Base-by-base conservation (phyloP, 345 rosid species). In the Litchi chinensis region DNA sequence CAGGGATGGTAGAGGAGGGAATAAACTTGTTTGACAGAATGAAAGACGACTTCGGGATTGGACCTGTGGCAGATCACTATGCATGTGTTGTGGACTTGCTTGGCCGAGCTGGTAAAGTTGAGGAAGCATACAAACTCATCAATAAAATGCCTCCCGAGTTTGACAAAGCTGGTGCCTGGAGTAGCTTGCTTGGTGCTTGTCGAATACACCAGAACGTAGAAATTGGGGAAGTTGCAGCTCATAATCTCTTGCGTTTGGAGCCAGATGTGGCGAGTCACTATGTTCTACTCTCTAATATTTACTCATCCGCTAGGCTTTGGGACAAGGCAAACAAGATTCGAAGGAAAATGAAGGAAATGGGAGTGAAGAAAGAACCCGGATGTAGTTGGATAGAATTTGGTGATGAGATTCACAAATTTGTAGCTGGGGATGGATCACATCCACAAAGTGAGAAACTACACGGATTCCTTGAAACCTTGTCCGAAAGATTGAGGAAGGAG, bases 321-420 rank as follows among this genome's bases (percentile, higher is more conserved):
- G 91, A 87, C 74, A 95, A 88, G 84, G 98, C 96, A 79, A 86
- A 76, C 81, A 89, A 87, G 65, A 82, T 93, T 64, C 89, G 99
- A 82, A 89, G 81, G 78, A 85, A 85, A 82, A 95, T 92, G 98
- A 93, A 81, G 75, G 97, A 89, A 82, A 73, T 79, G 87, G 96
- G 98, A 41, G 89, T 95, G 56, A 92, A 79, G 79, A 95, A 95
- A 89, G 97, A 92, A 73, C 93, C 98, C 7, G 99, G 97, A n/a
- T 93, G 92, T 68, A 95, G 98, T 83, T 93, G 99, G 99, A 91
- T 93, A 21, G 93, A 92, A 80, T 64, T 80, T 64, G 90, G 89
- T 1, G 92, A 91, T 44, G 87, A 93, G 82, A 94, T 93, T 77
- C 99, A 95, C 80, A 92, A 86, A 77, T 93, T 95, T 79, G 46